These are phyloP conservation scores for Nematocida displodere DNA, from an alignment of 371 early-diverging fungal genomes.

Conservation along the genomic window DNA sequence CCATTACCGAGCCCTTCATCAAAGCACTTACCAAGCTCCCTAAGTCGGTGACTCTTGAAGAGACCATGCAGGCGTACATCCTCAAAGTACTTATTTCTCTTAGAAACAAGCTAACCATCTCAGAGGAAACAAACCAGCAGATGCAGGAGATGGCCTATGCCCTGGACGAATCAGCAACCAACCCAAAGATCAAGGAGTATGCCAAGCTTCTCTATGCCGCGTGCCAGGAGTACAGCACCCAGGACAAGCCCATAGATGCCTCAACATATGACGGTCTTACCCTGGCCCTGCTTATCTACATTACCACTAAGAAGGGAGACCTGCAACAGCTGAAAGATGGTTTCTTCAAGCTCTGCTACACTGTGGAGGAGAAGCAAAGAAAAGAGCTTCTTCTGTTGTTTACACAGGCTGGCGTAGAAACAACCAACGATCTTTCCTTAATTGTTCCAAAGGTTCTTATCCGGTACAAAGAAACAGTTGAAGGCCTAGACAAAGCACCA, in stretches of 20 bases:
- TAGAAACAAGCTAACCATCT: neutral
- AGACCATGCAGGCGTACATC: conserved; percentile 3
- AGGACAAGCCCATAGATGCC: neutral
- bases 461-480: conserved; percentile 4
- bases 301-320: conserved; percentile 20
- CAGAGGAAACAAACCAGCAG: neutral
- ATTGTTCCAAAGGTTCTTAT: neutral
- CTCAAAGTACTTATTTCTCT: neutral
- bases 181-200: neutral
- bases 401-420: conserved; percentile 8
- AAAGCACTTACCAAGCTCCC: conserved; percentile 17
- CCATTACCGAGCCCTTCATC: conserved; percentile 3
- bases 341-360: conserved; percentile 37
- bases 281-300: conserved; percentile 13
- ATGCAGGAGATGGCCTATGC: conserved; percentile 9
- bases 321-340: conserved; percentile 24
- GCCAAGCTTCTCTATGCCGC: conserved; percentile 7
- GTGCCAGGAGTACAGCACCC: neutral
- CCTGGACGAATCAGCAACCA: neutral
- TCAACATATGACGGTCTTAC: conserved; percentile 17
- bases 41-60: neutral
- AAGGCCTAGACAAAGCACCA: neutral
- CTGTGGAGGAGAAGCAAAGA: conserved; percentile 9
- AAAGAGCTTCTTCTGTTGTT: conserved; percentile 35
- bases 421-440: neutral